Evolutionary conservation across 345 rosid genomes (phyloP).

Genomic region (Gossypium australe): DNA sequence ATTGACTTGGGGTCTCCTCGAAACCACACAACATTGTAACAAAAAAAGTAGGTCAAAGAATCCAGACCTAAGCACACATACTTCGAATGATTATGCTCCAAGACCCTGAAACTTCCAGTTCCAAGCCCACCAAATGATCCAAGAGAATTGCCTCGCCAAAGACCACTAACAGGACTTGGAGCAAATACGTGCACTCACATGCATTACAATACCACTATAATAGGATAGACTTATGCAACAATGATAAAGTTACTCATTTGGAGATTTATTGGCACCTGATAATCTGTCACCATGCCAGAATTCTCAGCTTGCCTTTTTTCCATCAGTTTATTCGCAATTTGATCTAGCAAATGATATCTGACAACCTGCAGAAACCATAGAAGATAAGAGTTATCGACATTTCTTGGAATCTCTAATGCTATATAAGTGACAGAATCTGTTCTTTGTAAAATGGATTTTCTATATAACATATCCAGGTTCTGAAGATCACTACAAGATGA

Average conservation of each 20-base stretch:
- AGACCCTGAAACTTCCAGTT: neutral
- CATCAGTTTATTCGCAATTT: slow-evolving; percentile 14
- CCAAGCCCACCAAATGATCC: neutral
- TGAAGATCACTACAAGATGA: neutral
- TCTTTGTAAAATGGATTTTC: neutral
- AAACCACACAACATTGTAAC: neutral
- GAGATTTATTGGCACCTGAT: slow-evolving; percentile 15
- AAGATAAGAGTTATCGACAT: neutral
- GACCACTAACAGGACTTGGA: neutral
- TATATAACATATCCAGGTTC: neutral
- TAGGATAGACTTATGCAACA: neutral
- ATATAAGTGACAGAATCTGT: neutral
- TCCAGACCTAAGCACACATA: neutral
- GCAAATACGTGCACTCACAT: neutral
- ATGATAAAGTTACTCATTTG: neutral
- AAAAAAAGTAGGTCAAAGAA: neutral
- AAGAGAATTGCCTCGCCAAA: neutral
- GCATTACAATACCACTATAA: neutral
- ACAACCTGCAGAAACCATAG: slow-evolving; percentile 16
- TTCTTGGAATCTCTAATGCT: neutral
- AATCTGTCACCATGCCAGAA: slow-evolving; percentile 16
- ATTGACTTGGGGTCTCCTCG: neutral
- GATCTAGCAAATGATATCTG: slow-evolving; percentile 16
- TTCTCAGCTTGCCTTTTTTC: slow-evolving; percentile 23
- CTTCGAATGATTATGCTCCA: neutral